These are phyloP conservation scores for Macrolepiota albuminosa DNA, from an alignment of 768 basidiomycete species.

Conservation along the genomic window DNA sequence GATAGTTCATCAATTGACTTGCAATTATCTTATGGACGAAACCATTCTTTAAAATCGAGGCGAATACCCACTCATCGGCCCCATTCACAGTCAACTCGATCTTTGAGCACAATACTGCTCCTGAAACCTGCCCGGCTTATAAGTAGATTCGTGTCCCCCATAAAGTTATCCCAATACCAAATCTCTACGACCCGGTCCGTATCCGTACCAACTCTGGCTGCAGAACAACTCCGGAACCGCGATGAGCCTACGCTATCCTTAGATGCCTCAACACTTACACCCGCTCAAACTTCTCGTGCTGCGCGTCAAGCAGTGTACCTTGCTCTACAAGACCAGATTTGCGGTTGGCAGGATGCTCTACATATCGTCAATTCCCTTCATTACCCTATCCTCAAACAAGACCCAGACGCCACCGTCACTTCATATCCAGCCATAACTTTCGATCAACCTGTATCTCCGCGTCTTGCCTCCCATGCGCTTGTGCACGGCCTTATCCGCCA, in stretches of 20 bases:
- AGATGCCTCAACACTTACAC: constrained; percentile 4
- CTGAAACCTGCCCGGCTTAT: background rate
- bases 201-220: background rate
- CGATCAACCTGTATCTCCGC: constrained; percentile 46
- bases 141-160: too few species aligned
- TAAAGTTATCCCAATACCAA: background rate
- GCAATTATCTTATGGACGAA: background rate
- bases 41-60: background rate
- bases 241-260: background rate
- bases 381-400: constrained; percentile 28
- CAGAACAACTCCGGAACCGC: background rate
- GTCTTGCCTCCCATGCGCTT: constrained; percentile 57
- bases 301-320: constrained; percentile 42
- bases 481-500: constrained; percentile 64
- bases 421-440: constrained; percentile 41
- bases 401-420: constrained; percentile 17
- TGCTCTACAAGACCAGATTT: constrained; percentile 28
- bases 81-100: background rate
- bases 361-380: constrained; percentile 46
- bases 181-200: background rate
- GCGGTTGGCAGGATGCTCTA: constrained; percentile 46
- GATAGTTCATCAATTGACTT: too few species aligned
- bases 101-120: background rate
- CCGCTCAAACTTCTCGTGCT: constrained; percentile 21
- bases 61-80: background rate